Evolutionary conservation across 305 asterid species (phyloP).

Genomic region (Fraxinus latifolia): DNA sequence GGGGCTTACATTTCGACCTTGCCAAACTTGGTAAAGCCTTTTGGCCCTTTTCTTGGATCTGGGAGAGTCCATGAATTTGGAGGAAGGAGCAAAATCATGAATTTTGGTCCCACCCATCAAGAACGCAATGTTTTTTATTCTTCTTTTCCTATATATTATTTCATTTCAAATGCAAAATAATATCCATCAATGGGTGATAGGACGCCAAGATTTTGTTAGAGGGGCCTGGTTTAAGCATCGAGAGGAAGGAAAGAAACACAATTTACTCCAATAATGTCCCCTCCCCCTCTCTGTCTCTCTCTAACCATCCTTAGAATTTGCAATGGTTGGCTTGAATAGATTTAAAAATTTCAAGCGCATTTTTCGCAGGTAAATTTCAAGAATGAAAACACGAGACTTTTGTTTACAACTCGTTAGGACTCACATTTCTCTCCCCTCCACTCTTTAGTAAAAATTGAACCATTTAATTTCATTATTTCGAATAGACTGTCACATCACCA

Average conservation of each 20-base stretch:
- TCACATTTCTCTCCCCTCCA: neutral
- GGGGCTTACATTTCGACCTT: slow-evolving; percentile 51
- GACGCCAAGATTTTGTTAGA: slow-evolving; percentile 24
- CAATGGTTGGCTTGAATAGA: slow-evolving; percentile 23
- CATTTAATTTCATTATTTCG: neutral
- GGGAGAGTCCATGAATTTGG: slow-evolving; percentile 27
- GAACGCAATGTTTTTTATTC: neutral
- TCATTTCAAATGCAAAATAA: slow-evolving; percentile 18
- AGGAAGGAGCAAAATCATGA: slow-evolving; percentile 30
- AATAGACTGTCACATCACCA: too few relatives aligned
- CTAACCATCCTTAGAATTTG: slow-evolving; percentile 1
- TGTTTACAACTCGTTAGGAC: neutral
- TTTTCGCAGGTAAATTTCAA: slow-evolving; percentile 16
- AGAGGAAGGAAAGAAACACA: slow-evolving; percentile 24
- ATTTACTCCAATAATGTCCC: slow-evolving; percentile 16
- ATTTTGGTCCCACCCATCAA: slow-evolving; percentile 28
- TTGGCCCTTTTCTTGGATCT: slow-evolving; percentile 23
- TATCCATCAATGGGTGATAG: slow-evolving; percentile 11
- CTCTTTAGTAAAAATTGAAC: too few relatives aligned
- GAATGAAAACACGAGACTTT: neutral
- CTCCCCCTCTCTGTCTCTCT: neutral
- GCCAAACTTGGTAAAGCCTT: slow-evolving; percentile 54
- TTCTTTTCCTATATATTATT: neutral
- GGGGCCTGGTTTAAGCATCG: slow-evolving; percentile 29
- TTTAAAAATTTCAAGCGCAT: slow-evolving; percentile 12